Percentiles rank a stretch among this genome's conserved stretches.
phyloP scores from a whole-genome alignment of 202 grass and related monocot species.

The Zizania palustris region DNA sequence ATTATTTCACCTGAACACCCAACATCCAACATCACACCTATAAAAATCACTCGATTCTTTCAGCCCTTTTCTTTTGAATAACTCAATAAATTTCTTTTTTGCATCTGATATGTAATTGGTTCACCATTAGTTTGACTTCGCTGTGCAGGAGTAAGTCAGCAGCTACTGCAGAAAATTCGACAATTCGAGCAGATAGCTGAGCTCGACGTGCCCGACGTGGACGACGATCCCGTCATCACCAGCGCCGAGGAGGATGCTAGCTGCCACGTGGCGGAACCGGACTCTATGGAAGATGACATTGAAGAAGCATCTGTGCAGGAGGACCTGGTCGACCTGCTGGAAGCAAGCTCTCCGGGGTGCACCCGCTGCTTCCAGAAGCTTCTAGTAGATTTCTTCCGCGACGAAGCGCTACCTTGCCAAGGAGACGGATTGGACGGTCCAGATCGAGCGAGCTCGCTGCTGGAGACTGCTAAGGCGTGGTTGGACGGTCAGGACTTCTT shows the following conservation, averaged over 20 bases:
- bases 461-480: slow-evolving; percentile 53
- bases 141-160: slow-evolving; percentile 58
- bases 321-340: slow-evolving; percentile 36
- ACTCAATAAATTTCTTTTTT: neutral
- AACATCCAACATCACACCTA: neutral
- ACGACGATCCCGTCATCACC: slow-evolving; percentile 45
- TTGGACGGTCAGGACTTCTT: slow-evolving; percentile 12
- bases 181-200: slow-evolving; percentile 71
- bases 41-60: neutral
- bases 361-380: slow-evolving; percentile 48
- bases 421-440: neutral
- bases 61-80: neutral
- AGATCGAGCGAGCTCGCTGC: neutral
- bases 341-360: neutral
- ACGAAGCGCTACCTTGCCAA: neutral
- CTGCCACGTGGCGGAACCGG: slow-evolving; percentile 25
- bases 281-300: neutral
- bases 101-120: neutral
- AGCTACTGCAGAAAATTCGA: slow-evolving; percentile 59
- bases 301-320: neutral
- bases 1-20: neutral
- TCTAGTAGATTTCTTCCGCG: slow-evolving; percentile 64
- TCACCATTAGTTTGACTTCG: neutral
- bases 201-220: slow-evolving; percentile 49
- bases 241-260: slow-evolving; percentile 27